Evolutionary conservation across 2,329 filamentous ascomycete species (phyloP), one percentile per base, ranked within the genome.

Genomic region (Fusarium chuoi): DNA sequence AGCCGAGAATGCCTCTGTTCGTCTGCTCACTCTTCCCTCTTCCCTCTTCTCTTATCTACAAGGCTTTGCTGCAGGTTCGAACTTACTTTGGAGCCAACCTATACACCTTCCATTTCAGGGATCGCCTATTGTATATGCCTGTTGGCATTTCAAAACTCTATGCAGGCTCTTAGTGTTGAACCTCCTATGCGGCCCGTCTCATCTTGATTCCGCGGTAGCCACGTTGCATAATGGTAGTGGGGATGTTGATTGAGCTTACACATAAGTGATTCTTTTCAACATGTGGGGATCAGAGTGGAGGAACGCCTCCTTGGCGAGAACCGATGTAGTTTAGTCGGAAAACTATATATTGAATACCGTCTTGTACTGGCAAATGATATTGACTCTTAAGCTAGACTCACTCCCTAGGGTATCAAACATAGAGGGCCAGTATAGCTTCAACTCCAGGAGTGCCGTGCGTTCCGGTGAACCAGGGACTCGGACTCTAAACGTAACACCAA

Each of bases 111-210:
- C 12, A 4, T 14, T 13, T 45, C 24, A 45, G 12, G 4, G 17
- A 45, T 26, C 44, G 24, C 8, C 24, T 14, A 20, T 26, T 26
- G 17, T 45, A 26, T 26, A 45, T 14, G 17, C 12, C 17, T 18
- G 24, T 18, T 9, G 1, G 11, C n/a, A 6, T 26, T 45, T 26
- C 11, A 1, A 6, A 45, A 45, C 24, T 45, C 18, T 20, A 14
- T 12, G 44, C 4, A 13, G 24, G 0, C 17, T 45, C n/a, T n/a
- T n/a, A n/a, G n/a, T n/a, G 24, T 9, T 26, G 17, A 12, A 6
- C 17, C 3, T 11, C 5, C 17, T 13, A 6, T 45, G 2, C 24
- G 42, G 17, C 24, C 42, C 24, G 42, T 45, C 6, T 24, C 44
- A 13, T 45, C 24, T 17, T 13, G 4, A 9, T 1, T 20, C 17